Evolutionary conservation across 208 protist species (phyloP).

Genomic region (Tritrichomonas musculus): DNA sequence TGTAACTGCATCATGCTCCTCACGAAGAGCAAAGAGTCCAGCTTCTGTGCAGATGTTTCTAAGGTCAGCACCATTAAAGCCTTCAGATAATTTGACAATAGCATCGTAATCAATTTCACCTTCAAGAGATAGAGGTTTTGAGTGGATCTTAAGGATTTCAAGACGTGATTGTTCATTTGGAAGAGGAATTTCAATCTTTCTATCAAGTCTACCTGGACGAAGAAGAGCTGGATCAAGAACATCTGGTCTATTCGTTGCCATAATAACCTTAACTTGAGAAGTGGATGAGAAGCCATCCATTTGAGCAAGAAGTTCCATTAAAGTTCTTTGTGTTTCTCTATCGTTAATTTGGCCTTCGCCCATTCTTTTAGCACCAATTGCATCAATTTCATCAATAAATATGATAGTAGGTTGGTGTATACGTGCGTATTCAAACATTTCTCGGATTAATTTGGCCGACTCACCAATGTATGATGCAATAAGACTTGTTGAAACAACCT

Average conservation of each 20-base stretch:
- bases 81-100: conserved; percentile 94
- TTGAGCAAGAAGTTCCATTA: conserved; percentile 98
- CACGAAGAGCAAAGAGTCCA: conserved; percentile 66
- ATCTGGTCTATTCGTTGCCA: conserved; percentile 94
- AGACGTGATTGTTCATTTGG: conserved; percentile 84
- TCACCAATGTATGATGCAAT: conserved; percentile 99
- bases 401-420: conserved; percentile 98
- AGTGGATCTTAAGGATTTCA: conserved; percentile 95
- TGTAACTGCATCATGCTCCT: conserved; percentile 84
- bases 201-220: conserved; percentile 83
- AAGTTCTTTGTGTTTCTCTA: conserved; percentile 95
- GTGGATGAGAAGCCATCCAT: conserved; percentile 96
- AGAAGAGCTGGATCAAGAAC: conserved; percentile 88
- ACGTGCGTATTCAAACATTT: conserved; percentile 92
- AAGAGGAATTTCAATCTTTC: conserved; percentile 94
- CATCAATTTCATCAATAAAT: conserved; percentile 99
- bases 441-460: conserved; percentile 88
- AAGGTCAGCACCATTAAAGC: conserved; percentile 97
- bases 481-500: conserved; percentile 93
- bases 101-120: conserved; percentile 88
- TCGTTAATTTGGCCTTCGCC: conserved; percentile 92
- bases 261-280: conserved; percentile 97
- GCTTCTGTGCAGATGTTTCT: conserved; percentile 88
- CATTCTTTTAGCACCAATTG: conserved; percentile 94
- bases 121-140: conserved; percentile 80